Conservation (phyloP, 371 early-diverging fungal genomes). For the Apophysomyces ossiformis region DNA sequence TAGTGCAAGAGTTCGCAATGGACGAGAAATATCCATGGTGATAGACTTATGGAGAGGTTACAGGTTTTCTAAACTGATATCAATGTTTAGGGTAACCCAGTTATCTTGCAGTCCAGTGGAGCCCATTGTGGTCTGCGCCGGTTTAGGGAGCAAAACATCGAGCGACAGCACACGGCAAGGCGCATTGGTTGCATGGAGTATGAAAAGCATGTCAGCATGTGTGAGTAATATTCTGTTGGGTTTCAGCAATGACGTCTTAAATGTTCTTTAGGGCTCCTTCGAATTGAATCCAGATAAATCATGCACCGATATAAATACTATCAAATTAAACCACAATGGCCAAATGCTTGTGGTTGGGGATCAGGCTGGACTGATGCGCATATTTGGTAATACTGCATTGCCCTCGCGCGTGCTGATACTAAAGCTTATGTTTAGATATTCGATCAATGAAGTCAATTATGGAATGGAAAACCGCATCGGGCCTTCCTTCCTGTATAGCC, state of each 20-base stretch:
- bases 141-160: conserved; percentile 38
- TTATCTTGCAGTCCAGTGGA: conserved; percentile 65
- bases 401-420: background rate
- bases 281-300: conserved; percentile 29
- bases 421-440: conserved; percentile 41
- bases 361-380: conserved; percentile 55
- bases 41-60: background rate
- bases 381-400: conserved; percentile 50
- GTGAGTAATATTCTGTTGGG: conserved; percentile 33
- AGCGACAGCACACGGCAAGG: conserved; percentile 32
- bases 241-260: background rate
- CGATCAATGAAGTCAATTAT: conserved; percentile 63
- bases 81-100: conserved; percentile 50
- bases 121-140: conserved; percentile 59
- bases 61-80: background rate
- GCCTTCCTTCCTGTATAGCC: conserved; percentile 53
- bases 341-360: conserved; percentile 66
- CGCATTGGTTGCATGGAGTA: conserved; percentile 60
- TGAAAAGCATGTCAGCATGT: conserved; percentile 62
- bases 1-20: conserved; percentile 64
- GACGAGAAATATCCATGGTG: conserved; percentile 59
- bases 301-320: conserved; percentile 50
- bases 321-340: conserved; percentile 70
- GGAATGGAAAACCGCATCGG: conserved; percentile 56
- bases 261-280: conserved; percentile 35